Evolutionary conservation across 2,329 filamentous ascomycete genomes (phyloP), one percentile per base, ranked within the genome.

Genomic region (Emericellopsis atlantica): DNA sequence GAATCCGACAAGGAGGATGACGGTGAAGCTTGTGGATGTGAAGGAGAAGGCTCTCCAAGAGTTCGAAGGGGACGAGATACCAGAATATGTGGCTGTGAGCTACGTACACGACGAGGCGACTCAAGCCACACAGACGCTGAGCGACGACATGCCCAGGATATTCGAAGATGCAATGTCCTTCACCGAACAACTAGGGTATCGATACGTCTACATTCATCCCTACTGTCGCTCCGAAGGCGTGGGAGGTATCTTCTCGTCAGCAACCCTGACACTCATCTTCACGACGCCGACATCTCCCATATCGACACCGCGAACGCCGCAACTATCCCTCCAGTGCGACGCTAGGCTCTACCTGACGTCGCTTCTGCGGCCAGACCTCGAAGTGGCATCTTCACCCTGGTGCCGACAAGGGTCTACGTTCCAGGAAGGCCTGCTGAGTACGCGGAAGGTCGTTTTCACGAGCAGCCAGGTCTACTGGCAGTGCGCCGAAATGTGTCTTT

Each of bases 391-490:
- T 37, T 62, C 59, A 11, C 50, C 48, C 32, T 62, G 60, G 60
- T 54, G 56, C 11, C 48, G 54, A 5, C 52, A 55, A 18, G 59
- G 54, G 11, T 60, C 58, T 55, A 61, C 59, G 12, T 58, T 55
- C 32, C 59, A 62, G 43, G 58, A 63, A 43, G 58, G 58, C 8
- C 49, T 61, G 5, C 47, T 62, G 24, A 53, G 60, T 4, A 53
- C 54, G 6, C 54, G 59, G 6, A 53, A 59, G 10, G 54, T 64
- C 23, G 49, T 62, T 22, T 57, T 63, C 36, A 62, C 59, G 2
- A 49, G 54, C 11, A 60, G 55, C 3, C 60, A 64, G 45, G 51
- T 52, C 4, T 63, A 63, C 45, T 64, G 60, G 37, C 60, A 63
- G 41, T 63, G 60, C 45, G 52, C 54, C 24, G 45, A 51, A 8